Conservation (phyloP, 2,329 filamentous ascomycete species). For the Cladosporium sp. region DNA sequence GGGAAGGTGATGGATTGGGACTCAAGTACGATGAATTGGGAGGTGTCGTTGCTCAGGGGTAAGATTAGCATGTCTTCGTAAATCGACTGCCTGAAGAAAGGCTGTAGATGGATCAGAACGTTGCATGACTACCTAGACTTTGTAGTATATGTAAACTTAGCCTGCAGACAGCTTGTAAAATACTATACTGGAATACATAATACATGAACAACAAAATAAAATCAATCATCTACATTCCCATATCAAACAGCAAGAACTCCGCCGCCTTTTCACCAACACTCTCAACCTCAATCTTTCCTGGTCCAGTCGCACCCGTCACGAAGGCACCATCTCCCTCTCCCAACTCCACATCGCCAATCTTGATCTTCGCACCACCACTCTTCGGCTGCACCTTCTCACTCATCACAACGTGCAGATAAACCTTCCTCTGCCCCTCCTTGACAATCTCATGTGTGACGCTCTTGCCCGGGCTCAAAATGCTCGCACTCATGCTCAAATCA, state of each 20-base stretch:
- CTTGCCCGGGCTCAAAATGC: conserved; percentile 62
- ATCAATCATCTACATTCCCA: conserved; percentile 32
- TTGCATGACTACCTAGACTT: too few relatives aligned
- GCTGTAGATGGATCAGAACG: too few relatives aligned
- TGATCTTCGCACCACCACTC: conserved; percentile 67
- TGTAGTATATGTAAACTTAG: too few relatives aligned
- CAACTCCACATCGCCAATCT: conserved; percentile 63
- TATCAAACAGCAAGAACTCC: conserved; percentile 49
- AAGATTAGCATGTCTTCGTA: too few relatives aligned
- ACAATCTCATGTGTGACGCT: conserved; percentile 72
- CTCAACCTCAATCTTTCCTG: conserved; percentile 42
- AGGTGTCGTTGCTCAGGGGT: too few relatives aligned
- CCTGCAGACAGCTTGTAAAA: too few relatives aligned
- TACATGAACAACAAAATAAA: too few relatives aligned
- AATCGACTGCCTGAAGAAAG: too few relatives aligned
- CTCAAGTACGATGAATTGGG: too few relatives aligned
- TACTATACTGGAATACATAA: too few relatives aligned
- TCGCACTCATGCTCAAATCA: conserved; percentile 78
- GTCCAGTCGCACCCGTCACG: conserved; percentile 51
- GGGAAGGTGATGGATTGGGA: too few relatives aligned
- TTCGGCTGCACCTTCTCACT: conserved; percentile 52
- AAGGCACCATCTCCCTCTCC: conserved; percentile 80
- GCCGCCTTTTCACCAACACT: conserved; percentile 44
- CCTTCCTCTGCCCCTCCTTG: conserved; percentile 60
- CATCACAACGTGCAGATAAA: conserved; percentile 80